Evolutionary conservation across 371 early-diverging fungal genomes (phyloP).

Genomic region (Batkoa obscura): DNA sequence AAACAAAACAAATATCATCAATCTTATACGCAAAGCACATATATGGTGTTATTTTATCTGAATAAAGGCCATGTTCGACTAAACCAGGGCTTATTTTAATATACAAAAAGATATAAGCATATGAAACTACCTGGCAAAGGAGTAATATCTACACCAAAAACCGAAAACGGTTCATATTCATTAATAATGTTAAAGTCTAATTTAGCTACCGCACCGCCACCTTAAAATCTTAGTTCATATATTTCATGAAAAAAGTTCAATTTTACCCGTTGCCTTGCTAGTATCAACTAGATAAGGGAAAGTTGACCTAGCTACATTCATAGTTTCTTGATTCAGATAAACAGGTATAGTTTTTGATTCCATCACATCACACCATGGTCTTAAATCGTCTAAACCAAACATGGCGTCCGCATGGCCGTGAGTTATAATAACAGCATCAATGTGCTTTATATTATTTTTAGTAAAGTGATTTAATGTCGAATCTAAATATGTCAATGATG

Average conservation of each 20-base stretch:
- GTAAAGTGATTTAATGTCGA: slow-evolving; percentile 46
- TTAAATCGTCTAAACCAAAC: slow-evolving; percentile 71
- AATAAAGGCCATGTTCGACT: slow-evolving; percentile 48
- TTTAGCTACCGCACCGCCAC: slow-evolving; percentile 73
- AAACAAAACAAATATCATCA: slow-evolving; percentile 58
- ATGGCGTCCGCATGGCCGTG: slow-evolving; percentile 95
- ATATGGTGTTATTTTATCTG: slow-evolving; percentile 41
- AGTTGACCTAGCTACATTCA: slow-evolving; percentile 37
- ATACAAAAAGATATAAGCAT: background rate
- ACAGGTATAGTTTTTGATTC: slow-evolving; percentile 49
- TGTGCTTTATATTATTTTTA: slow-evolving; percentile 32
- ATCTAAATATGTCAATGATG: slow-evolving; percentile 13
- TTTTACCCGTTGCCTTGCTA: slow-evolving; percentile 52
- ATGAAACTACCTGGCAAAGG: slow-evolving; percentile 48
- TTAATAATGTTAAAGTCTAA: slow-evolving; percentile 60
- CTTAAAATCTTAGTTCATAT: slow-evolving; percentile 11
- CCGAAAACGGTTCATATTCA: slow-evolving; percentile 25
- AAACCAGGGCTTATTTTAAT: background rate
- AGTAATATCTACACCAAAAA: slow-evolving; percentile 53
- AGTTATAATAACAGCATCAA: slow-evolving; percentile 75
- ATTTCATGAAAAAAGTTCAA: slow-evolving; percentile 3
- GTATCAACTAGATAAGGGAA: slow-evolving; percentile 83
- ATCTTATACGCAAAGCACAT: slow-evolving; percentile 63
- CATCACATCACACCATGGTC: slow-evolving; percentile 53
- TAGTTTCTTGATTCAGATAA: slow-evolving; percentile 41